A percentile compares a stretch with the other conserved stretches of the same genome.
Evolutionary conservation across 768 basidiomycete genomes (phyloP).

Genomic region (Mycena alexandri): DNA sequence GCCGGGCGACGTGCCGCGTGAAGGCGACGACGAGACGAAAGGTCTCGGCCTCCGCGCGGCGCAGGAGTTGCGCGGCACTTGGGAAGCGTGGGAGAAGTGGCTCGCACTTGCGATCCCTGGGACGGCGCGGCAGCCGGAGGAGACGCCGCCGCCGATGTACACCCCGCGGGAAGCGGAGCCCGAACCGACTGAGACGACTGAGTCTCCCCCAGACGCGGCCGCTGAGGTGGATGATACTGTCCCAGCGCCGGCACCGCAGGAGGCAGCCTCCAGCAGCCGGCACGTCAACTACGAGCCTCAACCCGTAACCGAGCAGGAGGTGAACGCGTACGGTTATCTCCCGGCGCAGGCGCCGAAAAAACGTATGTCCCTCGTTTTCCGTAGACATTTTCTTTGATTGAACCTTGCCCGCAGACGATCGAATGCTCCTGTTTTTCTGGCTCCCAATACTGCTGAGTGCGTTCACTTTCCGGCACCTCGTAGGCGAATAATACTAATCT

Average conservation of each 20-base stretch:
- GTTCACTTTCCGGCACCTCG: slow-evolving; percentile 48
- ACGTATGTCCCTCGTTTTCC: slow-evolving; percentile 59
- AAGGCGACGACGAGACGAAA: slow-evolving; percentile 51
- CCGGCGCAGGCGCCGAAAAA: slow-evolving; percentile 74
- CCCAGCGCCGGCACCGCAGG: slow-evolving; percentile 34
- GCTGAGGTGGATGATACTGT: slow-evolving; percentile 27
- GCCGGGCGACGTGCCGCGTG: slow-evolving; percentile 46
- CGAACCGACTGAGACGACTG: slow-evolving; percentile 12
- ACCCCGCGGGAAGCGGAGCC: slow-evolving; percentile 63
- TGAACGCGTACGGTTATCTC: slow-evolving; percentile 76
- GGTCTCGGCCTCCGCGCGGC: slow-evolving; percentile 60
- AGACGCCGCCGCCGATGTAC: slow-evolving; percentile 79
- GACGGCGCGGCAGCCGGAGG: slow-evolving; percentile 61
- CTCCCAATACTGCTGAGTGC: slow-evolving; percentile 84
- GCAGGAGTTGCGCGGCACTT: slow-evolving; percentile 75
- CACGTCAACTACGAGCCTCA: slow-evolving; percentile 61
- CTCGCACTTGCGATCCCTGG: slow-evolving; percentile 66
- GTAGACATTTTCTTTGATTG: not conserved
- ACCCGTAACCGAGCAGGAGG: slow-evolving; percentile 73
- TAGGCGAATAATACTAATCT: slow-evolving; percentile 1
- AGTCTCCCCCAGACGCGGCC: slow-evolving; percentile 41
- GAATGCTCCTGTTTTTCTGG: slow-evolving; percentile 90
- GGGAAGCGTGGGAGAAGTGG: slow-evolving; percentile 91
- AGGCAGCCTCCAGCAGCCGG: slow-evolving; percentile 49
- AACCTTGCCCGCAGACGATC: slow-evolving; percentile 68